Conservation (phyloP, 1,284 basidiomycete species). For the Farysia itapuensis region DNA sequence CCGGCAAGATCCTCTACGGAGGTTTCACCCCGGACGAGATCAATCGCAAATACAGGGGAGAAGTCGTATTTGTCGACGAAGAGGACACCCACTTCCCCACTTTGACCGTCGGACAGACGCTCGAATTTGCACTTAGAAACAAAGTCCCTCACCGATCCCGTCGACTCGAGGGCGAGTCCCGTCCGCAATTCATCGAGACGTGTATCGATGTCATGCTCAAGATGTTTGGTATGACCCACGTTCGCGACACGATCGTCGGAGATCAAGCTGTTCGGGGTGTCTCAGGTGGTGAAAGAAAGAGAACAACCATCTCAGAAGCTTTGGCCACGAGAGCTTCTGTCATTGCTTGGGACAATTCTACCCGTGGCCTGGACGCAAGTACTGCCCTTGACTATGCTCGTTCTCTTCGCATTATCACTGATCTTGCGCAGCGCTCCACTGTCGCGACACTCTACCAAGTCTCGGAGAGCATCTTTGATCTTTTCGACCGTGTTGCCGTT, state of each 20-base stretch:
- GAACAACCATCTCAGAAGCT: constrained; percentile 47
- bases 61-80: constrained; percentile 40
- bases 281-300: constrained; percentile 48
- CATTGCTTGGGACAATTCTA: constrained; percentile 48
- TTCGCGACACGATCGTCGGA: constrained; percentile 50
- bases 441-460: constrained; percentile 52
- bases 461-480: constrained; percentile 43
- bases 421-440: constrained; percentile 47
- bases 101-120: constrained; percentile 47
- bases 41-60: constrained; percentile 36
- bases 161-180: constrained; percentile 25
- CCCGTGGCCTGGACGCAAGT: constrained; percentile 46
- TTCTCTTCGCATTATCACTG: constrained; percentile 44
- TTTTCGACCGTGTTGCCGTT: constrained; percentile 45
- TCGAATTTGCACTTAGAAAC: constrained; percentile 43
- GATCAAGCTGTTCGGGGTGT: constrained; percentile 47
- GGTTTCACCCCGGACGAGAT: constrained; percentile 35
- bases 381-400: constrained; percentile 51
- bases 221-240: constrained; percentile 55
- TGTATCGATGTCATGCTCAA: constrained; percentile 42
- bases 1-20: constrained; percentile 45
- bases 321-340: constrained; percentile 36
- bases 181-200: constrained; percentile 40
- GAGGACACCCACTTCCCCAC: constrained; percentile 52
- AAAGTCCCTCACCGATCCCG: constrained; percentile 34